Base-by-base conservation (phyloP, 2,329 filamentous ascomycete genomes). In the Purpureocillium takamizusanense region DNA sequence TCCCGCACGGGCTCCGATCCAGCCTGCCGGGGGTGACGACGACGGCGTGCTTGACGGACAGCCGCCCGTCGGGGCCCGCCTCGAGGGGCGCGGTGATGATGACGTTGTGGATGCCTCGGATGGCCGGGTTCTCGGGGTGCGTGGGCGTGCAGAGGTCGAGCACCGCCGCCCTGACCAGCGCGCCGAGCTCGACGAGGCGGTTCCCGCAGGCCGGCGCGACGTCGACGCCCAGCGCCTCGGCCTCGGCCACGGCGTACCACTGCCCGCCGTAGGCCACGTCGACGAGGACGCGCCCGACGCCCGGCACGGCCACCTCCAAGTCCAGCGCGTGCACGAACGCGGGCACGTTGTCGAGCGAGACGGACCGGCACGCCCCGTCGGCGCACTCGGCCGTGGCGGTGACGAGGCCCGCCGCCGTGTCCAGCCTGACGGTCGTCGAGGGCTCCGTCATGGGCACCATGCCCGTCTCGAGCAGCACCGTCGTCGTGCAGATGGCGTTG, bases 231-330 rank as follows among this genome's bases (percentile, higher is more conserved):
- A 67, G 42, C 0, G 59, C 55, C 2, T 48, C 49, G 0, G 56
- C 61, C 36, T 68, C 61, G 1, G 69, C 62, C 8, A 70, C 35
- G 3, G 52, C 61, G 38, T 63, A 71, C 43, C 60, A 57, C 66
- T 66, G 67, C 1, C 67, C 67, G 7, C 67, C 67, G 51, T 60
- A 70, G 12, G 62, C 66, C 35, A 71, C 53, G 38, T 71, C 66
- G 3, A 69, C 61, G 0, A 37, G 43, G 3, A 69, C 45, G 4
- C 39, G 51, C 0, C 65, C 66, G 0, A 70, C 15, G 0, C 58
- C 66, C 0, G 62, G 62, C 1, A 70, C 63, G 0, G 59, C 41
- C 12, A 69, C 53, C 35, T 53, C 46, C 17, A 57, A 43, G 44
- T 66, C 65, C 2, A 70, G 50, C 5, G 47, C 53, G 29, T 54